phyloP scores from a whole-genome alignment of 2,329 filamentous ascomycete species.

The Chaetoscypha palmicola region DNA sequence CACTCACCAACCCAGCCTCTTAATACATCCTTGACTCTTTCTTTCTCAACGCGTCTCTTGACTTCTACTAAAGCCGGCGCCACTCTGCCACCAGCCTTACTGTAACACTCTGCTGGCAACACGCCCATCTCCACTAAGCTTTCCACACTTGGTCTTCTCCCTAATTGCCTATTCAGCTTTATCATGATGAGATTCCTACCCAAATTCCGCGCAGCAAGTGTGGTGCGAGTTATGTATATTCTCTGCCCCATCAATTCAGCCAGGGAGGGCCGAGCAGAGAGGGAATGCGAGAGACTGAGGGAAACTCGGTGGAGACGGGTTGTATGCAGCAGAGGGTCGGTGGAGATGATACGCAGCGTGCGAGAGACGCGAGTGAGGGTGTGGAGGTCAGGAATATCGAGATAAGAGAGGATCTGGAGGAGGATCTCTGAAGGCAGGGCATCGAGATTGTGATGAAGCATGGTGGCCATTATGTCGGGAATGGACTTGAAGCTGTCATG shows the following conservation, averaged over 20 bases:
- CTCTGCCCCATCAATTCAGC: constrained; percentile 54
- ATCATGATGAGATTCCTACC: constrained; percentile 58
- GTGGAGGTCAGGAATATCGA: constrained; percentile 40
- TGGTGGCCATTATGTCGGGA: too few species aligned
- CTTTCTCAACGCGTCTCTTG: constrained; percentile 56
- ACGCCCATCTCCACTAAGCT: constrained; percentile 57
- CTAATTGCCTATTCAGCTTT: constrained; percentile 54
- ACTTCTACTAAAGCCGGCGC: constrained; percentile 57
- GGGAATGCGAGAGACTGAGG: constrained; percentile 45
- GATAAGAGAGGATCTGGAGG: constrained; percentile 37
- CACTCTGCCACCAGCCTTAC: constrained; percentile 29
- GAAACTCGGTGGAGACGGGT: constrained; percentile 54
- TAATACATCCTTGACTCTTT: constrained; percentile 60
- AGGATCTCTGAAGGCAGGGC: constrained; percentile 34
- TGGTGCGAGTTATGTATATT: constrained; percentile 62
- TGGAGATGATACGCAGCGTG: constrained; percentile 53
- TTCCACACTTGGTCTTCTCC: constrained; percentile 45
- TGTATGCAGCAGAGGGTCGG: constrained; percentile 58
- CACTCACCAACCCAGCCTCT: constrained; percentile 53
- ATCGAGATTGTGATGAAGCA: constrained; percentile 9
- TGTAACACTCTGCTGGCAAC: constrained; percentile 57
- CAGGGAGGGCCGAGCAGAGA: constrained; percentile 52
- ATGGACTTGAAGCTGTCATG: too few species aligned
- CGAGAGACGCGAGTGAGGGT: constrained; percentile 37
- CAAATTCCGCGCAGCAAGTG: constrained; percentile 56